These are phyloP conservation scores for Cyclostephanos tholiformis DNA, from an alignment of 108 stramenopile species.

Conservation along the genomic window DNA sequence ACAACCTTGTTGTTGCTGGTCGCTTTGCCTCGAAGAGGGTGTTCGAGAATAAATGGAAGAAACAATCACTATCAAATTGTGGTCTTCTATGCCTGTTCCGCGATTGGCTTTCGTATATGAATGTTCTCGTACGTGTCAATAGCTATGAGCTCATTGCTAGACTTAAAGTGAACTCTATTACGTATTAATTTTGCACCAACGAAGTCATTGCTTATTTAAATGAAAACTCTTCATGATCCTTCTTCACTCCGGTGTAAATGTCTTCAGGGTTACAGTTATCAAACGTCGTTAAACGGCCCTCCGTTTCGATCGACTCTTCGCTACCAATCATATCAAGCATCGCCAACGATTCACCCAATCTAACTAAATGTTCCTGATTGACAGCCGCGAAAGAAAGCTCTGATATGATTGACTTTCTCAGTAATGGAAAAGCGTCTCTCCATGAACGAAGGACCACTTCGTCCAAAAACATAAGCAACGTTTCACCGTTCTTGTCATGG, in stretches of 20 bases:
- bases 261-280: constrained; percentile 31
- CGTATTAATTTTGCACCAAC: background rate
- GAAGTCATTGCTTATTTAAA: background rate
- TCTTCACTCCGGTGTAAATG: constrained; percentile 29
- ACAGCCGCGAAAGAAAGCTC: constrained; percentile 30
- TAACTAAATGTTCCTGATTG: constrained; percentile 30
- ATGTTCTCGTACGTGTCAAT: constrained; percentile 63
- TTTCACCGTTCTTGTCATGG: constrained; percentile 41
- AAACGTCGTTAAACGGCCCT: constrained; percentile 33
- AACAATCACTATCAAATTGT: constrained; percentile 2
- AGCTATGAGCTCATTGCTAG: constrained; percentile 37
- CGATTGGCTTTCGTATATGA: constrained; percentile 61
- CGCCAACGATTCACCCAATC: constrained; percentile 10
- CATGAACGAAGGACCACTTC: constrained; percentile 42
- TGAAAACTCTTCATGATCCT: background rate
- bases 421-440: constrained; percentile 46
- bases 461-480: constrained; percentile 35
- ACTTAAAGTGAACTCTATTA: background rate
- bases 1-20: constrained; percentile 79
- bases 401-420: constrained; percentile 36
- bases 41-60: constrained; percentile 42
- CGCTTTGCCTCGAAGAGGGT: constrained; percentile 73
- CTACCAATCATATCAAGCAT: constrained; percentile 21
- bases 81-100: constrained; percentile 25
- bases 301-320: constrained; percentile 15